Conservation (phyloP, 768 basidiomycete species). For the Strobilomyces dryophilus region DNA sequence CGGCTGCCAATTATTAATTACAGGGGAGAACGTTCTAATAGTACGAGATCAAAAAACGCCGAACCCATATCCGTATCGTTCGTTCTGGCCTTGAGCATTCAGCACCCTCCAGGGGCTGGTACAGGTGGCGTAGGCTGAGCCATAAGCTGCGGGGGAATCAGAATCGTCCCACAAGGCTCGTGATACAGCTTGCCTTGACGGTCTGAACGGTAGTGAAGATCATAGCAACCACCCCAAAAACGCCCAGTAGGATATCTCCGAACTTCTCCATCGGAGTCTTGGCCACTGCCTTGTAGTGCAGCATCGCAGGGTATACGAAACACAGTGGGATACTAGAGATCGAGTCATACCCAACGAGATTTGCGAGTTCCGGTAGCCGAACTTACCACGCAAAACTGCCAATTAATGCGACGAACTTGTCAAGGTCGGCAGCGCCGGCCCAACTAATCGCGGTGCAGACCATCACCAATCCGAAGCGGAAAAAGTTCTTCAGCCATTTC, state of each 20-base stretch:
- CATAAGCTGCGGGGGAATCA: constrained; percentile 49
- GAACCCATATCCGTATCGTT: neutral
- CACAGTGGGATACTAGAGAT: constrained; percentile 78
- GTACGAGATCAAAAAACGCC: constrained; percentile 10
- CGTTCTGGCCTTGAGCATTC: constrained; percentile 6
- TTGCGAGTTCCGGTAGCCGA: neutral
- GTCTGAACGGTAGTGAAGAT: constrained; percentile 82
- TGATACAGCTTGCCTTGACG: constrained; percentile 43
- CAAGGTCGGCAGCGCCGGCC: constrained; percentile 82
- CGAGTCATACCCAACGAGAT: constrained; percentile 10
- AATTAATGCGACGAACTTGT: constrained; percentile 93
- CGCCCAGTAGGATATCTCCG: constrained; percentile 66
- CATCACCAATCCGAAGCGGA: constrained; percentile 71
- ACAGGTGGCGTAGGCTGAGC: constrained; percentile 41
- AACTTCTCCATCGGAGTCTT: constrained; percentile 61
- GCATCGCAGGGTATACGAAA: constrained; percentile 90
- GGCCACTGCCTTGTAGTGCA: constrained; percentile 87
- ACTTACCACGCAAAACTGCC: constrained; percentile 92
- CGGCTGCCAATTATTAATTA: constrained; percentile 11
- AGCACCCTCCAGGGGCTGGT: constrained; percentile 35
- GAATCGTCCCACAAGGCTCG: constrained; percentile 2
- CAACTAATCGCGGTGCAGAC: constrained; percentile 80
- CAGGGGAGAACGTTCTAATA: constrained; percentile 6
- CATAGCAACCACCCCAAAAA: constrained; percentile 70
- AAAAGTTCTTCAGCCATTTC: constrained; percentile 97